Base-by-base conservation (phyloP, 192 early-diverging fungal species). In the Coemansia sp. region DNA sequence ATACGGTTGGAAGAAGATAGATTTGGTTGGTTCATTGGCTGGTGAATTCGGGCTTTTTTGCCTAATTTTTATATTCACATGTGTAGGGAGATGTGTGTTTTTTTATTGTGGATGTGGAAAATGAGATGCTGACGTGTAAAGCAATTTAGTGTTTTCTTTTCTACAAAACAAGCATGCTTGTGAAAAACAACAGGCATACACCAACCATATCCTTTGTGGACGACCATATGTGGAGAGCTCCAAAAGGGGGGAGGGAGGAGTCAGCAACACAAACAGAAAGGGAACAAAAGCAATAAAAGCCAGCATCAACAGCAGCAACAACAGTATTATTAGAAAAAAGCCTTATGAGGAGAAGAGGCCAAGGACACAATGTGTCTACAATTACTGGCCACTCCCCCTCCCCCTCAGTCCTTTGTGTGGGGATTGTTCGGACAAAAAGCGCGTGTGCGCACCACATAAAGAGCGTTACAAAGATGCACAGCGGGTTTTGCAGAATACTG, bases 301-400 rank as follows among this genome's bases (percentile, higher is more conserved):
- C 44, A 45, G 44, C 13, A 45, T 2, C 9, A 45, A 5, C 43
- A 44, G 4, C 26, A 44, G 43, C 10, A 13, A 44, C 8, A 44
- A 44, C 13, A 15, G 44, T 5, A 9, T 45, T 4, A 56, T 0
- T 40, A 40, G 9, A 26, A 41, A n/a, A 38, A 60, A 13, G 9
- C 7, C 13, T n/a, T n/a, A 60, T 9, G 61, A 8, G 12, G n/a
- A 42, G 19, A 54, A 18, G 6, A 15, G 6, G 52, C 11, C 9
- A 26, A 23, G 57, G 16, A 59, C 57, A 59, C 38, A n/a, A 37
- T 15, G 6, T 59, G 39, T 41, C 40, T 39, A 59, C 57, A 59
- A 59, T 59, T 39, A 6, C 57, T 59, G 57, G 12, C n/a, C 6
- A 37, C 19, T 11, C 6, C 37, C 21, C 15, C 11, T 26, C 13